Evolutionary conservation across 192 early-diverging fungal genomes (phyloP).

Genomic region (Entomortierella beljakovae): DNA sequence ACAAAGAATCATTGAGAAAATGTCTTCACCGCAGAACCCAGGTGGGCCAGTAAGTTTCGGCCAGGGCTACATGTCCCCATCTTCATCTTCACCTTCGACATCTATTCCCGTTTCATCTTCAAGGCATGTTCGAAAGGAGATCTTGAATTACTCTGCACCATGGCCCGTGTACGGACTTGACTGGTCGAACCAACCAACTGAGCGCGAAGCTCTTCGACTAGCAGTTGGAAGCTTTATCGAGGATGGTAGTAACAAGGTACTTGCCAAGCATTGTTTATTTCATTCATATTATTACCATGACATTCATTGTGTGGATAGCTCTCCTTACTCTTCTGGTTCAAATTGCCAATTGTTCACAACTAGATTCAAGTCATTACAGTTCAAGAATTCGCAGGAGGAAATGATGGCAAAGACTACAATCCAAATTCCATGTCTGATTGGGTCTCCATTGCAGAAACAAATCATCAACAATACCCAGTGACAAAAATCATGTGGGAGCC

Average conservation of each 20-base stretch:
- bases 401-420: slow-evolving; percentile 43
- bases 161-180: slow-evolving; percentile 91
- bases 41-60: slow-evolving; percentile 22
- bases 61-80: slow-evolving; percentile 27
- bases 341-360: background rate
- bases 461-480: slow-evolving; percentile 86
- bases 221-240: slow-evolving; percentile 87
- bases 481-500: slow-evolving; percentile 95
- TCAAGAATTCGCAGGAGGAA: slow-evolving; percentile 60
- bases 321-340: background rate
- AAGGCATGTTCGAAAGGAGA: slow-evolving; percentile 68
- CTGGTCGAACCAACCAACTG: slow-evolving; percentile 81
- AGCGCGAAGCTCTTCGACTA: slow-evolving; percentile 79
- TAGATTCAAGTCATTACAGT: slow-evolving; percentile 77
- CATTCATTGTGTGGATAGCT: no score
- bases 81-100: slow-evolving; percentile 12
- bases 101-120: slow-evolving; percentile 6
- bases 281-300: background rate
- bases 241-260: slow-evolving; percentile 74
- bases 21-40: slow-evolving; percentile 22
- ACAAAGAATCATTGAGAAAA: slow-evolving; percentile 5
- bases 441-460: slow-evolving; percentile 77
- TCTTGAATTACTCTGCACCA: slow-evolving; percentile 83
- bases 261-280: background rate
- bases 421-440: slow-evolving; percentile 70